These are phyloP conservation scores for Botrytis medusae DNA, from an alignment of 2,329 filamentous ascomycete genomes.

Conservation along the genomic window DNA sequence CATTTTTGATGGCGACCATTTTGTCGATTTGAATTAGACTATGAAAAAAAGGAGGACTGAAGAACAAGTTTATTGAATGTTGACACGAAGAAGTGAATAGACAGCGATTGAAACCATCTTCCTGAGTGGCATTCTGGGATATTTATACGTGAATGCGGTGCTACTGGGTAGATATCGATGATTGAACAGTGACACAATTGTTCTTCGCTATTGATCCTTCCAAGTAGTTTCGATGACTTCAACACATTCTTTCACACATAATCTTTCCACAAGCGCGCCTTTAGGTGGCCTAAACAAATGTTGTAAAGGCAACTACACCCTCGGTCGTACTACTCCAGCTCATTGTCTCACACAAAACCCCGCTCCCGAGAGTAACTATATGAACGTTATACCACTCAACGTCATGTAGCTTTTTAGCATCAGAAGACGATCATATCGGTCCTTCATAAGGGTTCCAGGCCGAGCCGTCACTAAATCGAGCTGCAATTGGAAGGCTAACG, in stretches of 20 bases:
- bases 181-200: background rate
- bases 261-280: background rate
- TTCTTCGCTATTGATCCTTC: background rate
- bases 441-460: background rate
- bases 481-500: background rate
- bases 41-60: background rate
- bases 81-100: background rate
- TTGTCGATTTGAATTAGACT: background rate
- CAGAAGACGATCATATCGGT: slow-evolving; percentile 9
- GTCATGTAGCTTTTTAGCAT: background rate
- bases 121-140: background rate
- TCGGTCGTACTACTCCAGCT: background rate
- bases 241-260: background rate
- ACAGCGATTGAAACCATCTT: background rate
- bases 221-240: background rate
- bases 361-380: background rate
- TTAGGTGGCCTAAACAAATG: background rate
- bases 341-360: background rate
- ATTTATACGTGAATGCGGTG: background rate
- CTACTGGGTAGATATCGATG: background rate
- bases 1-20: slow-evolving; percentile 29
- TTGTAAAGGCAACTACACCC: background rate
- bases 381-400: background rate
- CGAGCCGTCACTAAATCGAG: background rate
- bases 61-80: background rate